Evolutionary conservation across 1,139 yeast species (phyloP).

Genomic region (Hemisphaericaspora xylanilytica): DNA sequence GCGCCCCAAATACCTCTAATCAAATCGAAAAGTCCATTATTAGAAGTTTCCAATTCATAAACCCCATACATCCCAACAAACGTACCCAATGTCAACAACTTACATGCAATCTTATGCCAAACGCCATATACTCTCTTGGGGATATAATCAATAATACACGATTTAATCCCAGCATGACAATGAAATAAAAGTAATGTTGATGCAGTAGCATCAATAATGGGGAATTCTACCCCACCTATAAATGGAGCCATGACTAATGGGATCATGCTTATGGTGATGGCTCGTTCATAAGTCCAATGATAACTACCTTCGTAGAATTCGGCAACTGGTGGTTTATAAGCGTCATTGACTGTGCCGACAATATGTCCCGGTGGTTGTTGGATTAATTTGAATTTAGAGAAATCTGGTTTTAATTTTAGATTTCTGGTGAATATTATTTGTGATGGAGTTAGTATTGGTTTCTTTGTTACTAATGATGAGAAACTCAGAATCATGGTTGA

Average conservation of each 20-base stretch:
- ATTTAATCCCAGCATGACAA: constrained; percentile 75
- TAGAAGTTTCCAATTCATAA: constrained; percentile 41
- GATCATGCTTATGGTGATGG: constrained; percentile 63
- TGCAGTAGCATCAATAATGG: constrained; percentile 68
- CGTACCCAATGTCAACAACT: constrained; percentile 67
- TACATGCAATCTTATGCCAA: constrained; percentile 64
- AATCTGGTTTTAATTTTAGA: constrained; percentile 44
- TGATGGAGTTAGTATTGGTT: not conserved
- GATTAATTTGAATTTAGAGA: constrained; percentile 33
- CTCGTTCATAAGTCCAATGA: constrained; percentile 86
- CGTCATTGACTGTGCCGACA: constrained; percentile 78
- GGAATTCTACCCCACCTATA: constrained; percentile 59
- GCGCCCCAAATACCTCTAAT: constrained; percentile 43
- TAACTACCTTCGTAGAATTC: constrained; percentile 72
- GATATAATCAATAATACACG: constrained; percentile 87
- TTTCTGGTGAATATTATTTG: constrained; percentile 13
- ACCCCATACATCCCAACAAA: constrained; percentile 74
- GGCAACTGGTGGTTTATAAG: constrained; percentile 62
- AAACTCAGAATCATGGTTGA: not conserved
- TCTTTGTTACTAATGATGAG: not conserved
- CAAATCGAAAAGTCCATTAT: constrained; percentile 55
- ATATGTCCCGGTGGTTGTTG: constrained; percentile 70
- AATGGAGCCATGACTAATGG: constrained; percentile 77
- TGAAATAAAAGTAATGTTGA: constrained; percentile 67
- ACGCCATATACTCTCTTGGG: constrained; percentile 80